These are phyloP conservation scores for Lepraria neglecta DNA, from an alignment of 495 filamentous ascomycete species.

Conservation along the genomic window DNA sequence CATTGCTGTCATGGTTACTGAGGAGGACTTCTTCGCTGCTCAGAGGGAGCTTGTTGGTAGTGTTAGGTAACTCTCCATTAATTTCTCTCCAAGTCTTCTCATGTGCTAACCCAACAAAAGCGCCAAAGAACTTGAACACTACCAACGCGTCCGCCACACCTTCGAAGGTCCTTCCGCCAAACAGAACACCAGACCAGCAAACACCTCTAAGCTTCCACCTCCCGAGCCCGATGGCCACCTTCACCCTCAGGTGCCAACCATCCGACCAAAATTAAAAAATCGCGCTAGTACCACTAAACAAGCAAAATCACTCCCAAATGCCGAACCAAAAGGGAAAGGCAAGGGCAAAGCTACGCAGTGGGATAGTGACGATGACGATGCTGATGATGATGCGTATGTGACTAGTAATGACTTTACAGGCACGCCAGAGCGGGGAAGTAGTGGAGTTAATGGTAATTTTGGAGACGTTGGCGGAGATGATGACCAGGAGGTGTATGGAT, in stretches of 20 bases:
- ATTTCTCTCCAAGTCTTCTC: conserved; percentile 24
- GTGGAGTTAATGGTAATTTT: conserved; percentile 16
- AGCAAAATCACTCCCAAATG: neutral
- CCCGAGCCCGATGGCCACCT: neutral
- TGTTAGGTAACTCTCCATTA: conserved; percentile 53
- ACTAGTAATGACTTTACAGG: conserved; percentile 27
- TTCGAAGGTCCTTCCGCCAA: conserved; percentile 54
- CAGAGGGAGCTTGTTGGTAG: conserved; percentile 80
- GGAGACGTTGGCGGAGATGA: conserved; percentile 14
- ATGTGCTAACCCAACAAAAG: conserved; percentile 37
- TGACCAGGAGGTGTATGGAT: conserved; percentile 24
- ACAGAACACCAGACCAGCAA: conserved; percentile 1
- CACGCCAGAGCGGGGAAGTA: conserved; percentile 19
- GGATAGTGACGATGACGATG: conserved; percentile 21
- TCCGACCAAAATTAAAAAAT: conserved; percentile 6
- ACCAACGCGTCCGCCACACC: conserved; percentile 69
- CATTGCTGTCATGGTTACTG: conserved; percentile 75
- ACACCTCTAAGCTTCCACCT: neutral
- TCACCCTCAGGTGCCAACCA: conserved; percentile 6
- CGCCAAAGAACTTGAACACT: conserved; percentile 86
- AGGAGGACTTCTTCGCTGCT: conserved; percentile 77
- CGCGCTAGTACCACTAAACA: conserved; percentile 16
- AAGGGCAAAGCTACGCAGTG: conserved; percentile 27
- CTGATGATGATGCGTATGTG: conserved; percentile 27
- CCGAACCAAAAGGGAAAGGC: conserved; percentile 24